phyloP scores from a whole-genome alignment of 2,329 filamentous ascomycete species.

The Neonectria ditissima region DNA sequence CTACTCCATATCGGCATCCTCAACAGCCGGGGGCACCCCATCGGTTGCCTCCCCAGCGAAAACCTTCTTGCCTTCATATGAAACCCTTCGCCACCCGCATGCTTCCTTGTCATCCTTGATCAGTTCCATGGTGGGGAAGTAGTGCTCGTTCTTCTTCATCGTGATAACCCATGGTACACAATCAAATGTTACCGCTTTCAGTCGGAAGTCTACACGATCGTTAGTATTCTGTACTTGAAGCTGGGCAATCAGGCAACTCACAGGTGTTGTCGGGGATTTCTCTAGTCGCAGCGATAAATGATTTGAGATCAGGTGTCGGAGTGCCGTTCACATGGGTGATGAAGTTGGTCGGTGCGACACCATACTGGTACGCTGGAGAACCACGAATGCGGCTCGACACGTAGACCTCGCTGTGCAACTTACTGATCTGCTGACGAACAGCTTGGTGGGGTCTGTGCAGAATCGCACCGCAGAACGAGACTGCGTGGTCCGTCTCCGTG shows the following conservation, averaged over 20 bases:
- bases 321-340: constrained; percentile 95
- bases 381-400: constrained; percentile 88
- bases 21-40: constrained; percentile 57
- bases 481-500: constrained; percentile 90
- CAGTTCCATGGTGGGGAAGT: constrained; percentile 80
- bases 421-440: constrained; percentile 96
- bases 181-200: constrained; percentile 98
- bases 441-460: constrained; percentile 95
- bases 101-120: constrained; percentile 70
- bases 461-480: constrained; percentile 95
- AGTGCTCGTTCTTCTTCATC: constrained; percentile 99
- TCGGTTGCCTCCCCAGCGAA: constrained; percentile 67
- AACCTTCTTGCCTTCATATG: constrained; percentile 68
- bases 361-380: constrained; percentile 88
- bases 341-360: constrained; percentile 95
- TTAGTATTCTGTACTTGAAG: constrained; percentile 29
- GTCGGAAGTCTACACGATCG: constrained; percentile 80
- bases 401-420: constrained; percentile 96
- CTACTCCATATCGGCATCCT: constrained; percentile 59
- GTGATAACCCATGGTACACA: constrained; percentile 99
- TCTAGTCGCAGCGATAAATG: constrained; percentile 83
- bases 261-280: constrained; percentile 96
- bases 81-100: constrained; percentile 72
- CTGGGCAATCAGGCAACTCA: constrained; percentile 54
- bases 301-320: constrained; percentile 82